Percentiles rank a stretch among this genome's conserved stretches.
These are phyloP conservation scores for Dryas integrifolia DNA, from an alignment of 331 rosid genomes.

Conservation along the genomic window DNA sequence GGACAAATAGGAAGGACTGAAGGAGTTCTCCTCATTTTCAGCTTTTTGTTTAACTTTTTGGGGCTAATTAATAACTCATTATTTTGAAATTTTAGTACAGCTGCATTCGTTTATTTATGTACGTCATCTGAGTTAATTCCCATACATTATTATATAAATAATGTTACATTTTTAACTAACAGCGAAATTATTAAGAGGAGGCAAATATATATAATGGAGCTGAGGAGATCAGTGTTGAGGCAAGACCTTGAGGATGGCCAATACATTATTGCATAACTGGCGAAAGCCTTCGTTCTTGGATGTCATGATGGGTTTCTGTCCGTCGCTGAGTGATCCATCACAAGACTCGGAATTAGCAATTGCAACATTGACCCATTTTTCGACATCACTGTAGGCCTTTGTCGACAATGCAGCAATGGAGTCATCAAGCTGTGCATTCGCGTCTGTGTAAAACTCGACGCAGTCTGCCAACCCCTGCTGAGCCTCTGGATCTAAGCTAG, in stretches of 20 bases:
- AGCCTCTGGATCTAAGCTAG: slow-evolving; percentile 16
- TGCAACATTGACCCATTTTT: slow-evolving; percentile 47
- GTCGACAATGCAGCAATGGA: slow-evolving; percentile 29
- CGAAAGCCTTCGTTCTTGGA: slow-evolving; percentile 24
- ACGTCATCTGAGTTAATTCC: too few species aligned
- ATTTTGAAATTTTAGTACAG: too few species aligned
- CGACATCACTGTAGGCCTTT: slow-evolving; percentile 16
- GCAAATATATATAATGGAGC: too few species aligned
- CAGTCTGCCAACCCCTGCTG: slow-evolving; percentile 65
- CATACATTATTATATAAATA: too few species aligned
- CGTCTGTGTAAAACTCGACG: slow-evolving; percentile 48
- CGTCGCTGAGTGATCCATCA: slow-evolving; percentile 22
- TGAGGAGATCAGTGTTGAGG: not conserved
- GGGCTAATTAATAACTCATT: too few species aligned
- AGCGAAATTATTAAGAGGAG: too few species aligned
- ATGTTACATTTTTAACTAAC: too few species aligned
- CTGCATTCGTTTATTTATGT: too few species aligned
- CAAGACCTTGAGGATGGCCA: slow-evolving; percentile 27
- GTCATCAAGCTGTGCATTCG: slow-evolving; percentile 58
- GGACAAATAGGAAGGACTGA: too few species aligned
- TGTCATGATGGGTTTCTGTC: slow-evolving; percentile 14
- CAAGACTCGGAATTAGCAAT: slow-evolving; percentile 45
- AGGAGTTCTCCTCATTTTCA: too few species aligned
- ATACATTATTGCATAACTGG: slow-evolving; percentile 43
- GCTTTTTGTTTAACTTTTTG: too few species aligned